A percentile compares a stretch with the other conserved stretches of the same genome.
phyloP scores from a whole-genome alignment of 225 moss, liverwort and hornwort genomes.

The Takakia lepidozioides region DNA sequence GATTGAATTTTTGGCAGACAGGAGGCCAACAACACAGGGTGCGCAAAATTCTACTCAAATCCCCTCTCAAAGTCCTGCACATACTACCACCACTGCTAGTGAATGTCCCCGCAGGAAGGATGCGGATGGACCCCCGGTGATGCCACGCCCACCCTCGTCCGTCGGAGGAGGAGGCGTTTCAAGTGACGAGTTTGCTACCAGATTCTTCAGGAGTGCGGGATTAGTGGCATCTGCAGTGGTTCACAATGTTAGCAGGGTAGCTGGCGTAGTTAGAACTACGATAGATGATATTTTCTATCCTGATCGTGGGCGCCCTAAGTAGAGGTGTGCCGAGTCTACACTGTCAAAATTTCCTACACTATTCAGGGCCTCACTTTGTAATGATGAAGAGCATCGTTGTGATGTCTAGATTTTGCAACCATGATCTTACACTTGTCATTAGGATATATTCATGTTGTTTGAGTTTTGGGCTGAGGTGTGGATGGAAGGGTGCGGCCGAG shows the following conservation, averaged over 20 bases:
- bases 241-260: slow-evolving; percentile 18
- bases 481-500: no score
- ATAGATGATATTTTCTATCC: slow-evolving; percentile 16
- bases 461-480: no score
- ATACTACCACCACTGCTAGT: slow-evolving; percentile 15
- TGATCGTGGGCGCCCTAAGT: slow-evolving; percentile 26
- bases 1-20: slow-evolving; percentile 38
- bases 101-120: slow-evolving; percentile 22
- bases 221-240: slow-evolving; percentile 22
- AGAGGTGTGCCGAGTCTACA: no score
- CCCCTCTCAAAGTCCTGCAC: slow-evolving; percentile 16
- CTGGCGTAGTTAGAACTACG: slow-evolving; percentile 17
- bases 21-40: slow-evolving; percentile 29
- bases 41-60: no score
- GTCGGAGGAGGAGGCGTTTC: slow-evolving; percentile 43
- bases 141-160: slow-evolving; percentile 47
- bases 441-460: no score
- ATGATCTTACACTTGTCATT: no score
- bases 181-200: slow-evolving; percentile 52
- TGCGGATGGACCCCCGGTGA: slow-evolving; percentile 31
- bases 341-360: no score
- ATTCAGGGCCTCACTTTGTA: no score
- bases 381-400: no score
- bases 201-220: slow-evolving; percentile 45
- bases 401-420: no score